phyloP scores from a whole-genome alignment of 768 basidiomycete genomes.

The Collybiopsis luxurians region DNA sequence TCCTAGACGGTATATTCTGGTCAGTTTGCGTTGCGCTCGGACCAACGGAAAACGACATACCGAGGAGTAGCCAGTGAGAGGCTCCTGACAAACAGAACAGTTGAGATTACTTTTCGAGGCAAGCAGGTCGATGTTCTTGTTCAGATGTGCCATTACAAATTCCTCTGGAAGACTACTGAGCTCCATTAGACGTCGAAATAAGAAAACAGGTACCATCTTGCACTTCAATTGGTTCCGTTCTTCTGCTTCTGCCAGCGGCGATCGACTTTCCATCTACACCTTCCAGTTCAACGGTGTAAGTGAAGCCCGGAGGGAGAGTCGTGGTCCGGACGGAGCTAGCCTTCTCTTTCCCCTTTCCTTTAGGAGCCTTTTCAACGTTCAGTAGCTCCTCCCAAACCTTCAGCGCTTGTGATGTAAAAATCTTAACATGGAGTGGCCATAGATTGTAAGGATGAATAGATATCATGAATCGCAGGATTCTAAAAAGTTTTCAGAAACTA shows the following conservation, averaged over 20 bases:
- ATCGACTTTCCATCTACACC: constrained; percentile 65
- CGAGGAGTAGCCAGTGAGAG: constrained; percentile 35
- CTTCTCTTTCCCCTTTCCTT: constrained; percentile 1
- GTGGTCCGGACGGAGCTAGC: background rate
- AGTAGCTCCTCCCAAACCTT: constrained; percentile 41
- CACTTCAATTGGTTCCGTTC: constrained; percentile 52
- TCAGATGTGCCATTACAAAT: constrained; percentile 47
- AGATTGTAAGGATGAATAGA: constrained; percentile 62
- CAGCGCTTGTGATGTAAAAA: constrained; percentile 66
- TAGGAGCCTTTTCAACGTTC: background rate
- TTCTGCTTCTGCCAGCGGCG: constrained; percentile 49
- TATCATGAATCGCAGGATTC: constrained; percentile 64
- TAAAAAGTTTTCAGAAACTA: constrained; percentile 20
- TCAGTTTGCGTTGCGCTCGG: constrained; percentile 3
- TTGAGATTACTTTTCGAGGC: constrained; percentile 27
- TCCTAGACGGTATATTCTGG: constrained; percentile 32
- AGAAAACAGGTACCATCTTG: constrained; percentile 46
- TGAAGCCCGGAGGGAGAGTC: constrained; percentile 52
- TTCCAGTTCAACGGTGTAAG: constrained; percentile 52
- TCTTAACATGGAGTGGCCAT: constrained; percentile 73
- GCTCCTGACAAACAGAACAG: constrained; percentile 49
- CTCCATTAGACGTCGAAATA: background rate
- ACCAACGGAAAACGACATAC: constrained; percentile 29
- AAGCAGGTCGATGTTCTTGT: constrained; percentile 44
- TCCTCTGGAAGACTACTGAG: constrained; percentile 28